Conservation (phyloP, 23 red algal genomes). For the Chondrus crispus region DNA sequence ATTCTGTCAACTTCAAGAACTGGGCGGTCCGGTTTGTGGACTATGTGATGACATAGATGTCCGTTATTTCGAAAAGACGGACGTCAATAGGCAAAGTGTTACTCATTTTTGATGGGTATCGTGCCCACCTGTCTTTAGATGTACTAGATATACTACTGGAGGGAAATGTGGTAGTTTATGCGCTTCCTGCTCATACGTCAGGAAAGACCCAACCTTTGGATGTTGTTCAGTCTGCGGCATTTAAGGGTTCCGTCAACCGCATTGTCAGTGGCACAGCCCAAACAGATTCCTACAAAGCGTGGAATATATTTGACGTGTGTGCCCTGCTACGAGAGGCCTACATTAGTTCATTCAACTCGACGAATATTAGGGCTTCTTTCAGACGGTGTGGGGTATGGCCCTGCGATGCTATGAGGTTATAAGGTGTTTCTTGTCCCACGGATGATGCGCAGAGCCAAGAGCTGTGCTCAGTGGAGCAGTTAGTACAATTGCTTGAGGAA, state of each 20-base stretch:
- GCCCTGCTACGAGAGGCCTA: neutral
- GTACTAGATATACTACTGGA: neutral
- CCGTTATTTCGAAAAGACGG: too few relatives aligned
- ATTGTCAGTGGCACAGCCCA: too few relatives aligned
- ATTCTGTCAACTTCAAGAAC: neutral
- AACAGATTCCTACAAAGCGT: too few relatives aligned
- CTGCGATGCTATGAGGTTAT: neutral
- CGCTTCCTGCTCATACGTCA: slow-evolving; percentile 1
- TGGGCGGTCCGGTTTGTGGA: slow-evolving; percentile 32
- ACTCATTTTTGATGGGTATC: slow-evolving; percentile 27
- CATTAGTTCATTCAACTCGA: neutral
- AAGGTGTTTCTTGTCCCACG: neutral
- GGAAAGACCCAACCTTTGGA: slow-evolving; percentile 36
- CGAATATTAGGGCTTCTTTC: neutral
- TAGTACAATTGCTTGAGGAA: neutral
- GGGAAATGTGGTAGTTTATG: slow-evolving; percentile 6
- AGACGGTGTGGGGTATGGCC: neutral
- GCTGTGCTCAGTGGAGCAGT: neutral
- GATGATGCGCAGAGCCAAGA: neutral
- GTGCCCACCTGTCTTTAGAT: neutral
- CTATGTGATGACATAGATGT: too few relatives aligned
- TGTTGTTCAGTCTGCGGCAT: neutral
- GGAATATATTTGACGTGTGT: slow-evolving; percentile 3
- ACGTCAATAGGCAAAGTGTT: slow-evolving; percentile 5
- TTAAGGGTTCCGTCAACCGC: too few relatives aligned